Evolutionary conservation across 2,329 filamentous ascomycete species (phyloP), one percentile per base, ranked within the genome.

Genomic region (Arachnomyces sp.): DNA sequence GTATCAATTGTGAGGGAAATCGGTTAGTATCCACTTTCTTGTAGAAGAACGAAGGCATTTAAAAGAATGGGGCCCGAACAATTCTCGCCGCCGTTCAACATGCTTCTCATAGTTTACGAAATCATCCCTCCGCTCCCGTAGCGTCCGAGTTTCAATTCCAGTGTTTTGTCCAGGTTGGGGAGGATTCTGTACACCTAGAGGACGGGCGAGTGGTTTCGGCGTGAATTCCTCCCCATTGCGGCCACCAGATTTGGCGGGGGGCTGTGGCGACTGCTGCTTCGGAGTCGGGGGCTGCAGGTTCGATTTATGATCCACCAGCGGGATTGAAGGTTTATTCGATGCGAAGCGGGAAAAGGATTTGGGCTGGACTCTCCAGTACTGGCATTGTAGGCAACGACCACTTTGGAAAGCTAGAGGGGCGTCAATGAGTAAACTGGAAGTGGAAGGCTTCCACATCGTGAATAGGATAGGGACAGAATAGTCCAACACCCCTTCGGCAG

Each of bases 71-170:
- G 30, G 44, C 71, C 49, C 37, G 25, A 72, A 88, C 83, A 96
- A 70, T 58, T 86, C 73, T 51, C 84, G 75, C 48, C 90, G 77
- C 49, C 81, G 76, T 48, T 76, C 72, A 6, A 95, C 65, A 59
- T 96, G 89, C 61, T 86, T 89, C 43, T 92, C 82, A 56, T 85
- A 89, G 63, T 92, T 72, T 48, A 85, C 79, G 57, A 94, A 87
- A 57, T 94, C 88, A 48, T 85, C 79, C 31, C 81, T 74, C 36
- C 79, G 77, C 64, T 94, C 72, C 45, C 70, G 70, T 46, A 84
- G 60, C 1, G 79, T 73, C 31, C 89, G 79, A 13, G 51, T 56
- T 53, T 93, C 85, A 45, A 84, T 61, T 39, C 88, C 88, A 2
- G 79, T 82, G 64, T 96, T 95, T 60, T 96, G 81, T 44, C 87